Percentiles rank a stretch among this genome's conserved stretches.
Evolutionary conservation across 2,329 filamentous ascomycete species (phyloP).

Genomic region (Fusarium bactridioides): DNA sequence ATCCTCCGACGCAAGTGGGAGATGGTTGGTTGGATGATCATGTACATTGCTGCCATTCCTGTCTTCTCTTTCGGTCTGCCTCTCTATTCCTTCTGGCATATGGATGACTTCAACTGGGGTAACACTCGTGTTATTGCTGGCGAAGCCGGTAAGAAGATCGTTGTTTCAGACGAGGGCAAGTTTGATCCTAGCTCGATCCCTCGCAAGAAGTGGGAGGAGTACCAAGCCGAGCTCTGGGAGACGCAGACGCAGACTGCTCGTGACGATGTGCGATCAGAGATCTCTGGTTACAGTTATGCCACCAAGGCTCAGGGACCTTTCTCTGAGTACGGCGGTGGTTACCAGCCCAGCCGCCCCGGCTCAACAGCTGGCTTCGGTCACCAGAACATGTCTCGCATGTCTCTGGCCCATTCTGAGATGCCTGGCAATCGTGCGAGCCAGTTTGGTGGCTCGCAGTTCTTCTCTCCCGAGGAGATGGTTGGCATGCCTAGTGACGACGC

Average conservation of each 20-base stretch:
- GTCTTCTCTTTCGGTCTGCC: conserved; percentile 91
- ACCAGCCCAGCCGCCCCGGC: conserved; percentile 63
- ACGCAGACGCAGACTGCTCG: conserved; percentile 87
- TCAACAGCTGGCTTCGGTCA: conserved; percentile 59
- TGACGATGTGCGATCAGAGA: conserved; percentile 81
- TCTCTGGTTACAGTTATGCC: conserved; percentile 93
- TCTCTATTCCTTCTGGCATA: conserved; percentile 97
- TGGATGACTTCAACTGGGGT: conserved; percentile 99
- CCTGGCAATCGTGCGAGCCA: conserved; percentile 66
- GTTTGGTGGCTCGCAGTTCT: conserved; percentile 66
- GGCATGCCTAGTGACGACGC: conserved; percentile 88
- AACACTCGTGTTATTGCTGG: conserved; percentile 97
- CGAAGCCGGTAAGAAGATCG: conserved; percentile 89
- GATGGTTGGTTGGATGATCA: conserved; percentile 99
- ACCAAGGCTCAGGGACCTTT: conserved; percentile 76
- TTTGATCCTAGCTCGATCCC: conserved; percentile 94
- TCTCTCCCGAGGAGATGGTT: conserved; percentile 71
- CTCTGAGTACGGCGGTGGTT: conserved; percentile 78
- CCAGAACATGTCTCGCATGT: conserved; percentile 71
- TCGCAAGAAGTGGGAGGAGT: conserved; percentile 99
- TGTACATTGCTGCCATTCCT: conserved; percentile 90
- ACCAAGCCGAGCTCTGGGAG: conserved; percentile 98
- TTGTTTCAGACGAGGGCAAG: conserved; percentile 96
- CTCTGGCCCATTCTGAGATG: conserved; percentile 79
- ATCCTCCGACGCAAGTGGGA: conserved; percentile 97